Conservation (phyloP, 345 rosid species). For the Adansonia digitata region DNA sequence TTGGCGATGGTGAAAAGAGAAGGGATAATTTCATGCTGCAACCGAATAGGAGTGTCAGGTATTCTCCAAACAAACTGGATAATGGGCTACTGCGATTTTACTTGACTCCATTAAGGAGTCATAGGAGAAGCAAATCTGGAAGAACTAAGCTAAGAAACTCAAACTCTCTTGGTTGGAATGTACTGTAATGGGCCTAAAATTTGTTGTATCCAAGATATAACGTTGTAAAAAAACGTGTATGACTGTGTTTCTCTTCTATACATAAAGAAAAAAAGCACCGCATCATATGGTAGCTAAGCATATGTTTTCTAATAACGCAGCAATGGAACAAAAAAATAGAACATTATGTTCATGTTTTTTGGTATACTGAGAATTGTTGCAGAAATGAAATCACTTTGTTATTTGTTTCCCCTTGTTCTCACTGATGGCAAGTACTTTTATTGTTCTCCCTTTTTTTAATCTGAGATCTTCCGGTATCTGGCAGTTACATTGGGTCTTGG, state of each 20-base stretch:
- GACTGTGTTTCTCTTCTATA: conserved; percentile 26
- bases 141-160: conserved; percentile 45
- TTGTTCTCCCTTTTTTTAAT: too few relatives aligned
- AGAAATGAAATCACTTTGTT: conserved; percentile 3
- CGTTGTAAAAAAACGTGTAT: conserved; percentile 32
- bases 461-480: too few relatives aligned
- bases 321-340: conserved; percentile 14
- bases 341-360: background rate
- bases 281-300: conserved; percentile 17
- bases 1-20: conserved; percentile 21
- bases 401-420: background rate
- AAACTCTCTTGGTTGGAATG: conserved; percentile 25
- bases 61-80: conserved; percentile 40
- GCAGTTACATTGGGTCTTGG: too few relatives aligned
- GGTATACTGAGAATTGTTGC: background rate
- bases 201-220: conserved; percentile 17
- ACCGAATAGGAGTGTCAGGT: conserved; percentile 34
- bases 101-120: conserved; percentile 57
- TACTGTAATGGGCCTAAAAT: conserved; percentile 25
- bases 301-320: conserved; percentile 26
- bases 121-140: conserved; percentile 52
- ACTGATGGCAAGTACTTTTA: background rate
- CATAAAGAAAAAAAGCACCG: conserved; percentile 18
- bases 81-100: conserved; percentile 53
- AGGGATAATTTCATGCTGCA: conserved; percentile 34